phyloP scores from a whole-genome alignment of 2,329 filamentous ascomycete species.

The Fusarium graminum region DNA sequence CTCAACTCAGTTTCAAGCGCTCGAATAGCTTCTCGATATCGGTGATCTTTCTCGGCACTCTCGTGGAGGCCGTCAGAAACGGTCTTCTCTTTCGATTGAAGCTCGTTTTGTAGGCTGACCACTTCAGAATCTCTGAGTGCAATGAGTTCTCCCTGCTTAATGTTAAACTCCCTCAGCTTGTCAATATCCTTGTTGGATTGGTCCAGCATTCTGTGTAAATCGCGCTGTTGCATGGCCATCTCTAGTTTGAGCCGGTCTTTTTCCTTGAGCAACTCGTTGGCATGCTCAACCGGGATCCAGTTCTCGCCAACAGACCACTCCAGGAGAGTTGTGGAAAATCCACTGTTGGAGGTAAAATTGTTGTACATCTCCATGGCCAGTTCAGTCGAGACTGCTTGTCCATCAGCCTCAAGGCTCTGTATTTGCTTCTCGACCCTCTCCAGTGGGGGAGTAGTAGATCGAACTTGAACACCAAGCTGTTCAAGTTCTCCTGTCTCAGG shows the following conservation, averaged over 20 bases:
- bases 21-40: neutral
- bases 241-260: slow-evolving; percentile 32
- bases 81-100: neutral
- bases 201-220: neutral
- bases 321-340: slow-evolving; percentile 22
- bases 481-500: slow-evolving; percentile 1
- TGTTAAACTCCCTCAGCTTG: neutral
- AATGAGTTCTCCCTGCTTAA: neutral
- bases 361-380: slow-evolving; percentile 24
- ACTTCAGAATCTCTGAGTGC: neutral
- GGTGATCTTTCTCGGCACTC: neutral
- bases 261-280: slow-evolving; percentile 21
- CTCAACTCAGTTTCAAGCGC: neutral
- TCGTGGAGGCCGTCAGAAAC: neutral
- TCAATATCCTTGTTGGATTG: neutral
- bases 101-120: neutral
- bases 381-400: slow-evolving; percentile 4
- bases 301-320: slow-evolving; percentile 22
- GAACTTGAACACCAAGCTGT: slow-evolving; percentile 22
- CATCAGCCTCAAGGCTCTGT: slow-evolving; percentile 15
- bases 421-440: slow-evolving; percentile 25
- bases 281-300: slow-evolving; percentile 23
- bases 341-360: slow-evolving; percentile 17
- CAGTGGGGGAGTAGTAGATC: slow-evolving; percentile 32
- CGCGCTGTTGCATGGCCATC: slow-evolving; percentile 13